A percentile compares a stretch with the other conserved stretches of the same genome.
Evolutionary conservation across 257 asterid species (phyloP).

Genomic region (Solanum chiquidenum): DNA sequence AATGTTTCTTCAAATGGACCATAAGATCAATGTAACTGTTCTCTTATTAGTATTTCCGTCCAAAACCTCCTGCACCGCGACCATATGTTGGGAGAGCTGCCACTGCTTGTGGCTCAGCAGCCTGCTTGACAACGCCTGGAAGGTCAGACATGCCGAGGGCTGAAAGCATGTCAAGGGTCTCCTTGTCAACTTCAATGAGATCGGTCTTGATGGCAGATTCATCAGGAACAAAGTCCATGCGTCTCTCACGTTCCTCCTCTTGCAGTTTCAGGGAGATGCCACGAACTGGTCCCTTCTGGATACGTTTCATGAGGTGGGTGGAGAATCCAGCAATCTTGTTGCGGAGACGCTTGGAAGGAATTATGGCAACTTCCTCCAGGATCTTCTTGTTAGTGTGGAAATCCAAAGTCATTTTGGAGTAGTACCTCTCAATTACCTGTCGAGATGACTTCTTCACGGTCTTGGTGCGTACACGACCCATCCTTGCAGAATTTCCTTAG

Average conservation of each 20-base stretch:
- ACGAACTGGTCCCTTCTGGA: slow-evolving; percentile 31
- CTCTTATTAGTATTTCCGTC: slow-evolving; percentile 13
- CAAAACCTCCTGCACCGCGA: slow-evolving; percentile 25
- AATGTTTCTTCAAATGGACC: not conserved
- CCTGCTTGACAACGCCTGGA: slow-evolving; percentile 32
- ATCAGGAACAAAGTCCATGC: slow-evolving; percentile 45
- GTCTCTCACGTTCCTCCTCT: slow-evolving; percentile 40
- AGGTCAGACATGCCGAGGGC: slow-evolving; percentile 38
- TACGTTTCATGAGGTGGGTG: slow-evolving; percentile 35
- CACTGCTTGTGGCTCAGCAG: slow-evolving; percentile 10
- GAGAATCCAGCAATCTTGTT: slow-evolving; percentile 39
- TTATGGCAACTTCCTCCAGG: slow-evolving; percentile 31
- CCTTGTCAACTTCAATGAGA: slow-evolving; percentile 40
- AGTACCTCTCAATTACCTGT: slow-evolving; percentile 39
- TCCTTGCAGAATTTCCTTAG: slow-evolving; percentile 1
- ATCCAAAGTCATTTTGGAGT: slow-evolving; percentile 44
- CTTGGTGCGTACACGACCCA: slow-evolving; percentile 52
- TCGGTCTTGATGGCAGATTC: slow-evolving; percentile 43
- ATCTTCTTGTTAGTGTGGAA: slow-evolving; percentile 45
- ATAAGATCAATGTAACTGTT: not conserved
- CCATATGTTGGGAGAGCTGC: slow-evolving; percentile 13
- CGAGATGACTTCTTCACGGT: slow-evolving; percentile 45
- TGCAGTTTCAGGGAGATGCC: slow-evolving; percentile 35
- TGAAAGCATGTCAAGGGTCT: slow-evolving; percentile 39
- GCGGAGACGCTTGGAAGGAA: slow-evolving; percentile 31